Percentiles rank a stretch among this genome's conserved stretches.
Evolutionary conservation across 2,329 filamentous ascomycete species (phyloP).

Genomic region (Pseudogymnoascus sp.): DNA sequence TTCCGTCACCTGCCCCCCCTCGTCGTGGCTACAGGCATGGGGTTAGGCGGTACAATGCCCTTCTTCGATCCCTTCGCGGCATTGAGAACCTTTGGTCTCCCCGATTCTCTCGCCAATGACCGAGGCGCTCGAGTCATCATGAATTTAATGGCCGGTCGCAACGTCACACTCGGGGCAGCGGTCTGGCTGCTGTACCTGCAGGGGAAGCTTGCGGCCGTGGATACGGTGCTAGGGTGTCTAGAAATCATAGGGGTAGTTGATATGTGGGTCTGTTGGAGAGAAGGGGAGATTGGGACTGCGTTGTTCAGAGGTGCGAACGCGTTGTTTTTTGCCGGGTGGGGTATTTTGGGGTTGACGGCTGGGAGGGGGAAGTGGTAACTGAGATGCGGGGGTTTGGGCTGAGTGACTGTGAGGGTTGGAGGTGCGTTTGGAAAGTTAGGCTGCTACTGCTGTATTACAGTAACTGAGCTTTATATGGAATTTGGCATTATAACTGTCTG

Average conservation of each 20-base stretch:
- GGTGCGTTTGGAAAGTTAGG: no score
- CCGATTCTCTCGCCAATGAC: conserved; percentile 11
- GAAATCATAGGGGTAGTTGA: conserved; percentile 14
- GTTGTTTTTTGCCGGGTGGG: not conserved
- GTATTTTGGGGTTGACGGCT: not conserved
- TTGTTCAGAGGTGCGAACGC: not conserved
- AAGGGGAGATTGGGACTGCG: conserved; percentile 12
- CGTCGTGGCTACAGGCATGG: not conserved
- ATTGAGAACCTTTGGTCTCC: conserved; percentile 16
- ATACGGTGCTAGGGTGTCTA: conserved; percentile 13
- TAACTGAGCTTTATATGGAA: no score
- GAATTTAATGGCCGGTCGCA: conserved; percentile 12
- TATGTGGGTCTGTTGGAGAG: conserved; percentile 16
- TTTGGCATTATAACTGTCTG: no score
- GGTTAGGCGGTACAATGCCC: not conserved
- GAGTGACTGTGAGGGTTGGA: not conserved
- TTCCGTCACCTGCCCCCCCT: not conserved
- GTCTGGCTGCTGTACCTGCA: conserved; percentile 13
- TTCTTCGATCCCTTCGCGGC: conserved; percentile 9
- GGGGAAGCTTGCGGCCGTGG: conserved; percentile 13
- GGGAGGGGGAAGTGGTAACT: not conserved
- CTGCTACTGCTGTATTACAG: no score
- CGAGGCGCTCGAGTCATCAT: conserved; percentile 13
- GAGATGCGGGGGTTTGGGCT: not conserved
- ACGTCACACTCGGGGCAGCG: conserved; percentile 12